Conservation (phyloP, 2,329 filamentous ascomycete species). For the Botrytis elliptica region DNA sequence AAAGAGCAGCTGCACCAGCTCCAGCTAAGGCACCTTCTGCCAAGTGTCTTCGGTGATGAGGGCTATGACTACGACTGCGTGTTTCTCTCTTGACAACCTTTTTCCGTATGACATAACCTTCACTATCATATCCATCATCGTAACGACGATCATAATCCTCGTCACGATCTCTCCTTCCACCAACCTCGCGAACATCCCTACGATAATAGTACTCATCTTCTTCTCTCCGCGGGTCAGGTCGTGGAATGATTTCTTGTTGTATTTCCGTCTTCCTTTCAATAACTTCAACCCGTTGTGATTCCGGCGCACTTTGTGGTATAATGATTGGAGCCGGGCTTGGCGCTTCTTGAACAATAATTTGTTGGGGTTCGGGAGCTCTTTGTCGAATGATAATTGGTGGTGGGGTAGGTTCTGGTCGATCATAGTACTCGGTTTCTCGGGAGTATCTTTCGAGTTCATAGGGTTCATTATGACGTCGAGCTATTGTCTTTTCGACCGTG, state of each 20-base stretch:
- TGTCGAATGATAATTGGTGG: slow-evolving; percentile 58
- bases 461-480: slow-evolving; percentile 36
- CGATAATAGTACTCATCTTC: slow-evolving; percentile 42
- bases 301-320: slow-evolving; percentile 32
- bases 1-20: slow-evolving; percentile 59
- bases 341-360: slow-evolving; percentile 60
- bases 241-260: slow-evolving; percentile 27
- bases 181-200: slow-evolving; percentile 38
- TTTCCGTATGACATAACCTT: slow-evolving; percentile 44
- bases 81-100: slow-evolving; percentile 46
- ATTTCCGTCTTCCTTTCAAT: slow-evolving; percentile 32
- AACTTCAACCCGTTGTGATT: slow-evolving; percentile 32
- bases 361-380: slow-evolving; percentile 54
- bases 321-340: slow-evolving; percentile 53
- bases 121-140: slow-evolving; percentile 47
- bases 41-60: slow-evolving; percentile 57
- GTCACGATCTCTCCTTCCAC: slow-evolving; percentile 30
- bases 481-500: slow-evolving; percentile 28
- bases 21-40: slow-evolving; percentile 65
- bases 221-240: slow-evolving; percentile 33
- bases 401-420: slow-evolving; percentile 50
- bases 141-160: slow-evolving; percentile 43
- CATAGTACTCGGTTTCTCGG: slow-evolving; percentile 62
- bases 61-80: slow-evolving; percentile 48
- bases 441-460: slow-evolving; percentile 57